Conservation (phyloP, 2,329 filamentous ascomycete genomes). For the Acrocalymma vagum region DNA sequence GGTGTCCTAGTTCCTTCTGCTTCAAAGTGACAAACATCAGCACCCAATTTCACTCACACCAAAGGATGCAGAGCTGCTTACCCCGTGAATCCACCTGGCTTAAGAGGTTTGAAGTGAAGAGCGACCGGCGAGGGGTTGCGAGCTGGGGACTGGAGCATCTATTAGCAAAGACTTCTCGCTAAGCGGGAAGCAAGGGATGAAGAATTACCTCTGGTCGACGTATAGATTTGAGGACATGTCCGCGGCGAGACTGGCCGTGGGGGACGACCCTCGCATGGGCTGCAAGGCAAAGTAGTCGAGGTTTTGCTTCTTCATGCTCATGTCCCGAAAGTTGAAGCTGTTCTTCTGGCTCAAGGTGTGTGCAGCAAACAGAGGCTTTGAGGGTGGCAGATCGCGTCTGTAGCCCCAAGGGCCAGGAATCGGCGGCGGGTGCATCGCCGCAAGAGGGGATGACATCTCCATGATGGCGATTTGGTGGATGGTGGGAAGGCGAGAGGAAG, state of each 20-base stretch:
- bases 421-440: conserved; percentile 84
- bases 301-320: conserved; percentile 74
- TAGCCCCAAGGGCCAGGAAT: conserved; percentile 71
- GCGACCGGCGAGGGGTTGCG: conserved; percentile 81
- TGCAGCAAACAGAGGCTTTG: conserved; percentile 62
- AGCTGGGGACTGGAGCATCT: conserved; percentile 85
- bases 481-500: conserved; percentile 76
- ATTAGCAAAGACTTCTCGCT: conserved; percentile 53
- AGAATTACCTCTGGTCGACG: conserved; percentile 89
- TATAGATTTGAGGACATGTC: conserved; percentile 98
- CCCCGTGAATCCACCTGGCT: conserved; percentile 65
- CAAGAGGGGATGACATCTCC: conserved; percentile 93
- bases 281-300: conserved; percentile 86
- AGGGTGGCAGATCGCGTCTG: conserved; percentile 62
- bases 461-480: conserved; percentile 58
- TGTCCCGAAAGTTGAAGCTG: conserved; percentile 79
- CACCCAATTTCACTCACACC: conserved; percentile 25
- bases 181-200: conserved; percentile 34
- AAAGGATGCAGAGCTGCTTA: conserved; percentile 53
- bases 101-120: conserved; percentile 80
- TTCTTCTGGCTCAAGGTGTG: conserved; percentile 66
- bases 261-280: conserved; percentile 83
- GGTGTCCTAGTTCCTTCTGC: conserved; percentile 55
- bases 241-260: conserved; percentile 87
- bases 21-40: conserved; percentile 36